Percentiles rank a stretch among this genome's conserved stretches.
Evolutionary conservation across 192 early-diverging fungal species (phyloP).

Genomic region (Coemansia sp.): DNA sequence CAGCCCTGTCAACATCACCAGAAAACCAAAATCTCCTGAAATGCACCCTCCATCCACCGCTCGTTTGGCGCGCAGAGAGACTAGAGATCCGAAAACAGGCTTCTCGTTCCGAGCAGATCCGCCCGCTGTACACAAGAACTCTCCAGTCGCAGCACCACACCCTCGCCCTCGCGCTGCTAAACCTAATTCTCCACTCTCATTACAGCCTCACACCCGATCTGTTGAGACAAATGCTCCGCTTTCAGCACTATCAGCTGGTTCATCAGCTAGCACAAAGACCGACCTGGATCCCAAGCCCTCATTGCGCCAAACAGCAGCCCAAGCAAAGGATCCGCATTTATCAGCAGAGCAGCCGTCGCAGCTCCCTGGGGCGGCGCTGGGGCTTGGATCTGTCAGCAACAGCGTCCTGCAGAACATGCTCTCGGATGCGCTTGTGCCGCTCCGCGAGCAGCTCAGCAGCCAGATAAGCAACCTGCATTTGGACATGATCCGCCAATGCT

Average conservation of each 20-base stretch:
- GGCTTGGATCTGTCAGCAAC: slow-evolving; percentile 25
- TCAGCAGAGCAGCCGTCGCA: not conserved
- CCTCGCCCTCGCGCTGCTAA: too few species aligned
- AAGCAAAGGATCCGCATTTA: not conserved
- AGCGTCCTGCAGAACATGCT: slow-evolving; percentile 43
- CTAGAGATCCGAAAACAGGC: not conserved
- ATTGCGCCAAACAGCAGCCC: not conserved
- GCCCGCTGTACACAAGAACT: not conserved
- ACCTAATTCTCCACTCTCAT: not conserved
- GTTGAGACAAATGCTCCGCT: not conserved
- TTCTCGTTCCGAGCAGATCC: not conserved
- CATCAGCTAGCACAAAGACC: not conserved
- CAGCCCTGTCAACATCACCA: not conserved
- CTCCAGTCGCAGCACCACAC: too few species aligned
- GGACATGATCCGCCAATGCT: slow-evolving; percentile 46
- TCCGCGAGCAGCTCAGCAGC: slow-evolving; percentile 44
- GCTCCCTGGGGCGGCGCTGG: not conserved
- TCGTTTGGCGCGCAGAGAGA: not conserved
- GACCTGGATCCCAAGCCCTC: not conserved
- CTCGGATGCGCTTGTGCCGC: slow-evolving; percentile 37
- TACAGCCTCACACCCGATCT: not conserved
- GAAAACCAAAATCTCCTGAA: not conserved
- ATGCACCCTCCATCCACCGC: not conserved
- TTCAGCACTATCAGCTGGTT: not conserved
- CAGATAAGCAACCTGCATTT: slow-evolving; percentile 52